Percentiles rank a stretch among this genome's conserved stretches.
These are phyloP conservation scores for Penicillium sumatraense DNA, from an alignment of 2,329 filamentous ascomycete genomes.

Conservation along the genomic window DNA sequence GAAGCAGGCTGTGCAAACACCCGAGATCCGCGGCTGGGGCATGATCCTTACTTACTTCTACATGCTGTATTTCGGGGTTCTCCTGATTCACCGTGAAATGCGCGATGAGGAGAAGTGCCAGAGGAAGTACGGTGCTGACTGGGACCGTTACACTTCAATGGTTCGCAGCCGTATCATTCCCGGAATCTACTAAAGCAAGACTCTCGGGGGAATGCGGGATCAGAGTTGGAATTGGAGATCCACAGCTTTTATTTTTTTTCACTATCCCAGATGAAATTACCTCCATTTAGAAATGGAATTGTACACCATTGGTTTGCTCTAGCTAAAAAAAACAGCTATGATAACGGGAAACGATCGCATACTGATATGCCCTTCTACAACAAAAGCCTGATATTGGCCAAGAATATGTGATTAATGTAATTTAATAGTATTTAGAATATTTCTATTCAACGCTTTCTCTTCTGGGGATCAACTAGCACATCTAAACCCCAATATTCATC, in stretches of 20 bases:
- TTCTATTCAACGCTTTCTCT: constrained; percentile 29
- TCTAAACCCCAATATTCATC: constrained; percentile 45
- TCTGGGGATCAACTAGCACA: constrained; percentile 35
- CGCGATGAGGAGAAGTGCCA: constrained; percentile 91
- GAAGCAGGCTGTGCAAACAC: constrained; percentile 73
- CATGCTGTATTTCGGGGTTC: constrained; percentile 84
- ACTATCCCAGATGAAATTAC: background rate
- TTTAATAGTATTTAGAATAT: background rate
- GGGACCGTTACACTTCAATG: constrained; percentile 83
- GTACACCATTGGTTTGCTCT: background rate
- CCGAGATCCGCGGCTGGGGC: constrained; percentile 77
- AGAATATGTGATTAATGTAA: background rate
- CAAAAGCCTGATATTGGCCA: background rate
- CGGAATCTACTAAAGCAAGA: constrained; percentile 69
- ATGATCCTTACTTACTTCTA: constrained; percentile 95
- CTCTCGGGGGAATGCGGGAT: background rate
- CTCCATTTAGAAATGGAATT: background rate
- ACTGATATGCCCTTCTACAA: background rate
- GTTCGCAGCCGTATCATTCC: constrained; percentile 85
- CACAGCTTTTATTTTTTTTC: too few species aligned
- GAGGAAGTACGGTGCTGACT: constrained; percentile 90
- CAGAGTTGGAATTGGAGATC: too few species aligned
- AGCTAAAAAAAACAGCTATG: background rate
- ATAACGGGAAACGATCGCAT: background rate
- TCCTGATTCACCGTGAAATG: constrained; percentile 79